Conservation (phyloP, 257 asterid species). For the Nicotiana undulata region DNA sequence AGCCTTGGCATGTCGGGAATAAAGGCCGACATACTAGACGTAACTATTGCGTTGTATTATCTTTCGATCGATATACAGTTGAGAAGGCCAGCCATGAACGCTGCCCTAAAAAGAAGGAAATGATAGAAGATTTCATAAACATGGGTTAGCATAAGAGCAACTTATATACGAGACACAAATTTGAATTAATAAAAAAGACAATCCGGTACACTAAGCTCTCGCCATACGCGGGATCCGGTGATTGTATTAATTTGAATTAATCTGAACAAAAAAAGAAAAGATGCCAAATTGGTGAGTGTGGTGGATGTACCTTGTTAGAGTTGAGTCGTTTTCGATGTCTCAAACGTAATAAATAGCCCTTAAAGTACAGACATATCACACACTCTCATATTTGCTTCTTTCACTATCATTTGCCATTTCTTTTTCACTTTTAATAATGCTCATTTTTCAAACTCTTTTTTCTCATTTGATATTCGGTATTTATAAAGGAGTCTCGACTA, state of each 20-base stretch:
- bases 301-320: not conserved
- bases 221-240: too few relatives aligned
- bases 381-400: not conserved
- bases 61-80: too few relatives aligned
- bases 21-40: too few relatives aligned
- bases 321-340: constrained; percentile 7
- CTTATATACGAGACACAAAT: not conserved
- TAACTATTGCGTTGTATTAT: too few relatives aligned
- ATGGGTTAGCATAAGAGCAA: too few relatives aligned
- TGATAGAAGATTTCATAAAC: too few relatives aligned
- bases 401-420: not conserved
- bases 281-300: not conserved
- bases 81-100: too few relatives aligned
- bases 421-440: not conserved
- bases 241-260: not conserved
- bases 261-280: not conserved
- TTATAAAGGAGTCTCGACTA: rapidly evolving
- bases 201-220: too few relatives aligned
- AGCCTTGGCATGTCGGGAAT: too few relatives aligned
- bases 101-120: too few relatives aligned
- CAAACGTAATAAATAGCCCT: constrained; percentile 5
- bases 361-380: constrained; percentile 3
- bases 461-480: too few relatives aligned
- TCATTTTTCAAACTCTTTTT: not conserved
- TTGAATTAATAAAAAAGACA: not conserved